These are phyloP conservation scores for Dothistroma pini DNA, from an alignment of 2,329 filamentous ascomycete species.

Conservation along the genomic window DNA sequence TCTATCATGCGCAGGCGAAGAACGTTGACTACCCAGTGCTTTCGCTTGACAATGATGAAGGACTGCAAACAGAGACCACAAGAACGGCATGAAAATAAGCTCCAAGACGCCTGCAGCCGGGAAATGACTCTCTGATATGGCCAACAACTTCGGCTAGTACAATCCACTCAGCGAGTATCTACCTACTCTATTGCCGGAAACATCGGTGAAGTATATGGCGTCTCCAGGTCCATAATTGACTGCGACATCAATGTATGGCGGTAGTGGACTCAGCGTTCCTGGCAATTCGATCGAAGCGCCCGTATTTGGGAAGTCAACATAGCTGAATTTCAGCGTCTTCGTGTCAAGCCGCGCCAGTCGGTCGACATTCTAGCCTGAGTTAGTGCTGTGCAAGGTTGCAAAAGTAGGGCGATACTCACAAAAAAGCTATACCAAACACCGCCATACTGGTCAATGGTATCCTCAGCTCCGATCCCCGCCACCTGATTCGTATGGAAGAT, in stretches of 20 bases:
- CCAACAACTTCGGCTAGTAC: not conserved
- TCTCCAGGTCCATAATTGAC: conserved; percentile 17
- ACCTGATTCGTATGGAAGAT: conserved; percentile 18
- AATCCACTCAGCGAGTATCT: conserved; percentile 4
- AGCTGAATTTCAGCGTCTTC: conserved; percentile 9
- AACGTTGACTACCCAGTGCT: conserved; percentile 26
- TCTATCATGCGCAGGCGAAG: conserved; percentile 15
- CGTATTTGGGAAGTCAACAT: conserved; percentile 13
- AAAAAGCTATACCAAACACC: conserved; percentile 23
- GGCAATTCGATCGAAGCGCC: not conserved
- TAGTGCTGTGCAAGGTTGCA: not conserved
- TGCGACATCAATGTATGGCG: conserved; percentile 18
- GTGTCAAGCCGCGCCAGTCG: conserved; percentile 7
- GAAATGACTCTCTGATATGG: not conserved
- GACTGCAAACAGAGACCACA: not conserved
- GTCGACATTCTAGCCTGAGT: not conserved
- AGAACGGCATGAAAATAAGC: not conserved
- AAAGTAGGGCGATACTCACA: conserved; percentile 14
- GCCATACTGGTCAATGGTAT: conserved; percentile 19
- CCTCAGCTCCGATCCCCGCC: conserved; percentile 15
- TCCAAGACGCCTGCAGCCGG: not conserved
- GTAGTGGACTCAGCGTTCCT: conserved; percentile 8
- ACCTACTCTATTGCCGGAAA: conserved; percentile 5
- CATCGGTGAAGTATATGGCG: conserved; percentile 12
- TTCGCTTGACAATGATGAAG: not conserved